Base-by-base conservation (phyloP, 805 yeast species). In the Millerozyma miso region DNA sequence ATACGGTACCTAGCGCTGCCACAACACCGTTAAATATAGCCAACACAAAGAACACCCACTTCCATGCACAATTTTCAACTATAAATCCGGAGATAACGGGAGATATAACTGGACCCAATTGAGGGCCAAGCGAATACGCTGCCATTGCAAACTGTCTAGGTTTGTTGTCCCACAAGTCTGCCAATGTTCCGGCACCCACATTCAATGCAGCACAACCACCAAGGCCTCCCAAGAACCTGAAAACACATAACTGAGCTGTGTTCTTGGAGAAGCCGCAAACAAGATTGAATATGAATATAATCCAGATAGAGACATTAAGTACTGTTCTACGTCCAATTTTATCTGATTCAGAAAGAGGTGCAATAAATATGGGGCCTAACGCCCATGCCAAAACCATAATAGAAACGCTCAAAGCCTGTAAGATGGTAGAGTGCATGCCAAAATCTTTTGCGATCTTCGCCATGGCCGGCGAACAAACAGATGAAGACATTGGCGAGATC, bases 301-400 rank as follows among this genome's bases (percentile, higher is more conserved):
- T 53, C 67, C 77, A 70, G 26, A 78, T 71, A 10, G 83, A 73
- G 12, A 62, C 47, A 42, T 77, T 72, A 44, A 81, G 72, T 3
- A 85, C 83, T 3, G 71, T 56, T 44, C 72, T 67, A 34, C 90
- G 63, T 2, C 90, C 91, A 47, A 76, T 73, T 3, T 46, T 53
- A 41, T 65, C 72, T 45, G 80, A 67, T 54, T 85, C 91, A 36
- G 85, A 77, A 10, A 85, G 53, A 2, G 90, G 90, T 1, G 87
- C 83, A 44, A 81, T 65, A 26, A 83, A 52, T 39, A 84, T 60
- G 1, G 89, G 88, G 10, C 84, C 84, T 16, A 78, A 47, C 0
- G 87, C 88, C 73, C 86, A 72, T 1, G 88, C 87, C 50, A 82
- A 68, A n/a, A 84, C 73, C 67, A 79, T 81, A 31, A 84, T 72